Conservation (phyloP, 2,329 filamentous ascomycete genomes). For the Penicillium sp. region DNA sequence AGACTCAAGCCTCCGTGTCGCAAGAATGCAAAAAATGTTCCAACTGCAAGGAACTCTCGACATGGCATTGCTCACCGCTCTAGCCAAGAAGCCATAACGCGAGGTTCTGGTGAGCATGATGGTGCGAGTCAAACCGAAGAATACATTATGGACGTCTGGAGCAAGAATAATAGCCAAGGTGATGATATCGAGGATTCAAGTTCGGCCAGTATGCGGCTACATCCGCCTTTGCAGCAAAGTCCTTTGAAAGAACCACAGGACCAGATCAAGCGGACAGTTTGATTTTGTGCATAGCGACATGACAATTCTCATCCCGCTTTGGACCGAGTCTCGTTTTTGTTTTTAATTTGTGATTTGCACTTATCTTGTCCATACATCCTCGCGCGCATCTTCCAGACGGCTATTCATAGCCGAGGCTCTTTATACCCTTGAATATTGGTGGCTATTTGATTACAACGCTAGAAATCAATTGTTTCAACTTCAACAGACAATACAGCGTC, state of each 20-base stretch:
- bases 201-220: constrained; percentile 1
- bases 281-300: neutral
- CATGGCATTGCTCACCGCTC: constrained; percentile 6
- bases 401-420: neutral
- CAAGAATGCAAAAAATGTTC: constrained; percentile 3
- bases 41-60: neutral
- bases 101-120: constrained; percentile 9
- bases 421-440: neutral
- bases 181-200: constrained; percentile 9
- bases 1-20: constrained; percentile 9
- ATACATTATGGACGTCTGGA: constrained; percentile 15
- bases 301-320: neutral
- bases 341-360: neutral
- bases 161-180: neutral
- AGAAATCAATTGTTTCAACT: neutral
- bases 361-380: neutral
- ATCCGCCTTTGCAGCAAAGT: neutral
- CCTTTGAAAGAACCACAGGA: neutral
- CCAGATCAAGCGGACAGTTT: neutral
- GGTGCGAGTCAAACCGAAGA: constrained; percentile 9
- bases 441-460: neutral
- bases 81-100: constrained; percentile 21
- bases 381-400: neutral
- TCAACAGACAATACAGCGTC: neutral
- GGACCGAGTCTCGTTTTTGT: too few relatives aligned